Evolutionary conservation across 2,329 filamentous ascomycete species (phyloP).

Genomic region (Pseudogymnoascus sp.): DNA sequence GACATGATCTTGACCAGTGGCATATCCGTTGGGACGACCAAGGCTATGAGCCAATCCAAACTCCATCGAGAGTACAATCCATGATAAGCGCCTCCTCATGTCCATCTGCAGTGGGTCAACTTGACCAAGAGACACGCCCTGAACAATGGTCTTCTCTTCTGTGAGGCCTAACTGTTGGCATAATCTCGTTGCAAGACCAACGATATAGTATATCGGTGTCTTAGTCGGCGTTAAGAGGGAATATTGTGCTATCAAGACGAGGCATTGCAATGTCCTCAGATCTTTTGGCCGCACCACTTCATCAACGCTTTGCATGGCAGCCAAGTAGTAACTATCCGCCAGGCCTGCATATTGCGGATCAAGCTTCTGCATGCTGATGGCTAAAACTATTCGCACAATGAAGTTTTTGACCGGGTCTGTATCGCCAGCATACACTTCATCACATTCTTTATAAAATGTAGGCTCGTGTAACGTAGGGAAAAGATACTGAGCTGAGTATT

Average conservation of each 20-base stretch:
- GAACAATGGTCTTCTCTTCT: conserved; percentile 78
- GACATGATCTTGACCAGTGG: conserved; percentile 70
- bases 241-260: conserved; percentile 80
- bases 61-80: conserved; percentile 84
- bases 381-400: conserved; percentile 80
- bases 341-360: conserved; percentile 84
- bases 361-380: conserved; percentile 89
- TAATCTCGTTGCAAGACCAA: conserved; percentile 78
- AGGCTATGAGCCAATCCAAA: conserved; percentile 79
- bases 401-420: conserved; percentile 80
- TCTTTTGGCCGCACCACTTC: conserved; percentile 81
- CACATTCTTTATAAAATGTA: conserved; percentile 64
- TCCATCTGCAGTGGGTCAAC: conserved; percentile 71
- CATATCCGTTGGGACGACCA: conserved; percentile 78
- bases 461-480: conserved; percentile 81
- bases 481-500: conserved; percentile 66
- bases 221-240: conserved; percentile 86
- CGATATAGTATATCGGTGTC: conserved; percentile 86
- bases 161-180: conserved; percentile 82
- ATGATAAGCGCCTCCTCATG: conserved; percentile 79
- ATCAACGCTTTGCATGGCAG: conserved; percentile 77
- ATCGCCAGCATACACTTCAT: conserved; percentile 71
- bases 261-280: conserved; percentile 80
- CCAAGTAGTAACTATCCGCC: conserved; percentile 89
- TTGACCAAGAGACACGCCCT: conserved; percentile 44